These are phyloP conservation scores for Pleurotus tuoliensis DNA, from an alignment of 768 basidiomycete species.

Conservation along the genomic window DNA sequence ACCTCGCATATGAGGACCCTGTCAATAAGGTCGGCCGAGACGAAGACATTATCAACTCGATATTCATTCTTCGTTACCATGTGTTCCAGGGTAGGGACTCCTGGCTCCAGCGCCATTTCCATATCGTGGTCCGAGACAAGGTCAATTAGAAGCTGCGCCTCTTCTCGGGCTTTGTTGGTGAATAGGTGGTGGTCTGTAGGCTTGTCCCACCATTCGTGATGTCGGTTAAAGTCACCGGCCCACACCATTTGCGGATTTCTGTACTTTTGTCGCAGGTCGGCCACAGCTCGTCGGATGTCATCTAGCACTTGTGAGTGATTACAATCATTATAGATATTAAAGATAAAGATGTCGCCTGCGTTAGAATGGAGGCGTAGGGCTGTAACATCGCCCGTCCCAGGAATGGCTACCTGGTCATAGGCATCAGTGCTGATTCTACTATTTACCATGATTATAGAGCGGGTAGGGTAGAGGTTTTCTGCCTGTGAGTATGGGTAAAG, in stretches of 20 bases:
- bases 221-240: constrained; percentile 37
- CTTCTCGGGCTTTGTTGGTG: constrained; percentile 18
- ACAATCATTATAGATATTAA: constrained; percentile 25
- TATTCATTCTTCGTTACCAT: constrained; percentile 27
- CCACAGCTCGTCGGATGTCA: neutral
- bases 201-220: constrained; percentile 38
- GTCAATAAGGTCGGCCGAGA: constrained; percentile 13
- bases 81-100: constrained; percentile 29
- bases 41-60: constrained; percentile 41
- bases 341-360: constrained; percentile 15
- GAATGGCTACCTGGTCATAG: constrained; percentile 19
- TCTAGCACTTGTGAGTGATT: neutral
- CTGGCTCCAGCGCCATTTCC: constrained; percentile 28
- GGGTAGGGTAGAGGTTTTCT: neutral
- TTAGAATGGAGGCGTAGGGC: constrained; percentile 17
- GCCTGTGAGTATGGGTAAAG: neutral
- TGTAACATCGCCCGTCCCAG: constrained; percentile 18
- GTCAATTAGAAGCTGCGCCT: constrained; percentile 21
- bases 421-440: constrained; percentile 7
- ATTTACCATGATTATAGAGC: constrained; percentile 21
- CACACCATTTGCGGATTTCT: constrained; percentile 19
- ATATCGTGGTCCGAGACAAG: constrained; percentile 22
- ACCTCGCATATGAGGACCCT: constrained; percentile 24
- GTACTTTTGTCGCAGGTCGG: neutral
- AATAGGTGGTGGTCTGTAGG: constrained; percentile 28